phyloP scores from a whole-genome alignment of 2,329 filamentous ascomycete species.

The Pseudogymnoascus sp. region DNA sequence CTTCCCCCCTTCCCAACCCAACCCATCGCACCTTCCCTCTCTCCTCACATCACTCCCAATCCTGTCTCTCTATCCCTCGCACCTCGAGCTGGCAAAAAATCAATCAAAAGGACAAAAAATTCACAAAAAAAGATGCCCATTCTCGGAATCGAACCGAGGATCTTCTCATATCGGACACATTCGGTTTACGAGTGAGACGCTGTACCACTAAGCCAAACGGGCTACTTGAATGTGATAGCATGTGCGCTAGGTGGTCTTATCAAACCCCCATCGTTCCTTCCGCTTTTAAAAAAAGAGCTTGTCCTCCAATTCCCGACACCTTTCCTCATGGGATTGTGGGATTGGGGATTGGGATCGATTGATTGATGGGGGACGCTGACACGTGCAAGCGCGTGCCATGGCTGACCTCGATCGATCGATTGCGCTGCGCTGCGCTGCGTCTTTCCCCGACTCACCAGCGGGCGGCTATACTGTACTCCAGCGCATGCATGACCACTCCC shows the following conservation, averaged over 20 bases:
- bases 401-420: no score
- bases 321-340: not conserved
- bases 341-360: not conserved
- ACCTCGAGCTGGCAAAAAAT: not conserved
- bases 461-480: no score
- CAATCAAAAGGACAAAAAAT: not conserved
- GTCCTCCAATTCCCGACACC: not conserved
- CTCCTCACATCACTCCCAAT: not conserved
- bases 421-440: not conserved
- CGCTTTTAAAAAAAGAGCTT: not conserved
- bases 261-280: not conserved
- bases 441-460: not conserved
- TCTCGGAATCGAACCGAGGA: slow-evolving; percentile 22
- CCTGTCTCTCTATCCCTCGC: no score
- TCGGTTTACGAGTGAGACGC: slow-evolving; percentile 16
- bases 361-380: not conserved
- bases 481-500: not conserved
- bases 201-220: slow-evolving; percentile 17
- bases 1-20: not conserved
- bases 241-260: not conserved
- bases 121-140: slow-evolving; percentile 13
- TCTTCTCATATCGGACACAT: slow-evolving; percentile 16
- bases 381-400: not conserved
- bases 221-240: slow-evolving; percentile 11
- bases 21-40: not conserved